phyloP scores from a whole-genome alignment of 805 yeast genomes.

The Ogataea populi-albae region DNA sequence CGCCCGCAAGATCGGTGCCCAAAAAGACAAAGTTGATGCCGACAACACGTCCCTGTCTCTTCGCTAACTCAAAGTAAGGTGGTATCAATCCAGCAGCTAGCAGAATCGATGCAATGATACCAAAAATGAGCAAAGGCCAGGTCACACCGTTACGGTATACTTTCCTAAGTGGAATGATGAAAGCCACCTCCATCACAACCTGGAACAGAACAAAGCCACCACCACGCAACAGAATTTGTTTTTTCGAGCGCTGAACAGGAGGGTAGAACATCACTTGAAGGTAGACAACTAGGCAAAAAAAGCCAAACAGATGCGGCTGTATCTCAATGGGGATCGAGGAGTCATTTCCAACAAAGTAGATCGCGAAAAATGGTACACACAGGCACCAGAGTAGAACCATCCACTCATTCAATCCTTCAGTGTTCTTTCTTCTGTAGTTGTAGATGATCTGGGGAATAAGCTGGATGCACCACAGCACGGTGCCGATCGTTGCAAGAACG shows the following conservation, averaged over 20 bases:
- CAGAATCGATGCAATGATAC: conserved; percentile 47
- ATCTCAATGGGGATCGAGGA: conserved; percentile 49
- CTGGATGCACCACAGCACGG: conserved; percentile 91
- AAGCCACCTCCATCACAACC: conserved; percentile 43
- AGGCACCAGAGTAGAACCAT: conserved; percentile 86
- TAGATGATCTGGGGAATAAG: conserved; percentile 69
- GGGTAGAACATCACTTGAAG: conserved; percentile 52
- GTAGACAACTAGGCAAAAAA: conserved; percentile 48
- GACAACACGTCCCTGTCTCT: conserved; percentile 50
- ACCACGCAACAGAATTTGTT: conserved; percentile 30
- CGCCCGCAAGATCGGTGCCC: conserved; percentile 50
- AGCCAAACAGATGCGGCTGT: conserved; percentile 54
- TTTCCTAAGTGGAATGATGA: conserved; percentile 50
- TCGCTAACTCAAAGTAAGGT: conserved; percentile 53
- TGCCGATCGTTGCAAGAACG: conserved; percentile 83
- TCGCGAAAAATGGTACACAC: conserved; percentile 53
- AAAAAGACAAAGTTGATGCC: conserved; percentile 54
- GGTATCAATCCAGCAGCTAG: conserved; percentile 52
- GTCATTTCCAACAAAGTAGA: conserved; percentile 46
- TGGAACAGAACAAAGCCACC: conserved; percentile 36
- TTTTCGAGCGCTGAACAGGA: conserved; percentile 37
- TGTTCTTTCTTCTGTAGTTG: conserved; percentile 72
- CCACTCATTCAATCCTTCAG: conserved; percentile 82
- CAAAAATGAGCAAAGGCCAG: conserved; percentile 49
- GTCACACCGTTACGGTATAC: conserved; percentile 37